Base-by-base conservation (phyloP, 2,329 filamentous ascomycete genomes). In the Bipolaris gigantea region DNA sequence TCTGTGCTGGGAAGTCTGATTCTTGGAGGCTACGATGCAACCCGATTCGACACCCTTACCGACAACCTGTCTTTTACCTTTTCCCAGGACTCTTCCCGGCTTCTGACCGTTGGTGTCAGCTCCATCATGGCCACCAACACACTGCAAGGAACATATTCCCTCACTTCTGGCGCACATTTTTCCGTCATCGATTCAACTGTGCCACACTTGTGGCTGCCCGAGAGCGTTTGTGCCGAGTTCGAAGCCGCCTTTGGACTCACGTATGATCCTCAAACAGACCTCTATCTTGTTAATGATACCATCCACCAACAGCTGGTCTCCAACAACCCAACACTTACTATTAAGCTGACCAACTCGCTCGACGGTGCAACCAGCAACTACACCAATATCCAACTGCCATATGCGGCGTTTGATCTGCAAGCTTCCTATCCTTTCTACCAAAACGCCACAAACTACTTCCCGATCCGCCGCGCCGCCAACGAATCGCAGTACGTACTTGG, bases 391-490 rank as follows among this genome's bases (percentile, higher is more conserved):
- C 67, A 71, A 15, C 66, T 81, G 0, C 77, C 78, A 4, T 81
- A 81, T 59, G 73, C 73, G 8, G 77, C 79, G 4, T 81, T 81
- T 60, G 78, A 81, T 56, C 69, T 80, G 3, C 66, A 75, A 50
- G 64, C 75, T 16, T 77, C 79, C 2, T 77, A 84, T 81, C 66
- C 77, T 66, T 83, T 80, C 8, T 75, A 87, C 13, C 75, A 83
- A 51, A 86, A 86, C 61, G 81, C 85, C 35, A 87, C 84, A 3
- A 82, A 54, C 18, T 90, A 90, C 65, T 89, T 90, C 55, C 86
- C 87, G 3, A 77, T 90, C 40, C 81, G 83, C 59, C 82, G 82
- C 52, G 76, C 84, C 13, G 70, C 80, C 33, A 80, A 83, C 57
- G 78, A 80, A 39, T 77, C 78, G 18, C 79, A 84, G 61, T 81